These are phyloP conservation scores for Tulasnella sp. DNA, from an alignment of 768 basidiomycete species.

Conservation along the genomic window DNA sequence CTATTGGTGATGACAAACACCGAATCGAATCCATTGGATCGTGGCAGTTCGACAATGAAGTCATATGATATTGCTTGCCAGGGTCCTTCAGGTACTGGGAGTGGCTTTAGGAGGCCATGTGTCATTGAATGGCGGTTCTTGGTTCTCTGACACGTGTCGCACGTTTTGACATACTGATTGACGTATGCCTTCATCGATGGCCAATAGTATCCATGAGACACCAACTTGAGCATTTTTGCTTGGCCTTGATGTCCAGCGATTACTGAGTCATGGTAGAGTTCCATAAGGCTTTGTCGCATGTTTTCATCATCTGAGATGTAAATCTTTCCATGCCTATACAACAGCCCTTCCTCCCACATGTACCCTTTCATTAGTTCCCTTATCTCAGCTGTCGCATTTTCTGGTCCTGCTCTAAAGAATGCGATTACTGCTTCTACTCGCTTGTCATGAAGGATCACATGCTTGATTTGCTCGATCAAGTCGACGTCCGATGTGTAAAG, in stretches of 20 bases:
- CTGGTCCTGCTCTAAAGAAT: background rate
- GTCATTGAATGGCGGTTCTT: slow-evolving; percentile 17
- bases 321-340: background rate
- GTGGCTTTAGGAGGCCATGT: too few relatives aligned
- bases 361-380: background rate
- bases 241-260: slow-evolving; percentile 14
- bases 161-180: slow-evolving; percentile 21
- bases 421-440: background rate
- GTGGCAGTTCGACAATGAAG: too few relatives aligned
- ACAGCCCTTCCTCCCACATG: background rate
- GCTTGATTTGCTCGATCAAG: background rate
- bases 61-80: too few relatives aligned
- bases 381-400: background rate
- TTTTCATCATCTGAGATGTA: background rate
- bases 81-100: too few relatives aligned
- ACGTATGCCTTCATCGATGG: slow-evolving; percentile 17
- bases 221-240: slow-evolving; percentile 17
- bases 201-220: slow-evolving; percentile 21
- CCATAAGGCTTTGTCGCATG: background rate
- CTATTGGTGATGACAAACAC: too few relatives aligned
- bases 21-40: too few relatives aligned
- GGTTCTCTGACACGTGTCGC: slow-evolving; percentile 20
- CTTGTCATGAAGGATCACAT: background rate
- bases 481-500: background rate
- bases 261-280: background rate